These are phyloP conservation scores for Ceratobasidium theobromae DNA, from an alignment of 1,284 basidiomycete genomes.

Conservation along the genomic window DNA sequence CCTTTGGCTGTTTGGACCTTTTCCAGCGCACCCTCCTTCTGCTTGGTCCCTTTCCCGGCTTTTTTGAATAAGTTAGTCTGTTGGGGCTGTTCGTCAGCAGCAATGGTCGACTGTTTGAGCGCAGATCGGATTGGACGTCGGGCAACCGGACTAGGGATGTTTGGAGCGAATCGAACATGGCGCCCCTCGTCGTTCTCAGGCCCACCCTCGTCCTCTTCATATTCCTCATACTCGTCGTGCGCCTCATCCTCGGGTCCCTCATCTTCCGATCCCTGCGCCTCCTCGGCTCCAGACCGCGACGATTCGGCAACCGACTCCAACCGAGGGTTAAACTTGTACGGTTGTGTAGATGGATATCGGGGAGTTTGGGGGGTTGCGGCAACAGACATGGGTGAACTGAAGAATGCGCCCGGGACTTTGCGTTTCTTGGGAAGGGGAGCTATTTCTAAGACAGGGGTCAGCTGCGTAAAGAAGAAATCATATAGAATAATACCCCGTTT, in stretches of 20 bases:
- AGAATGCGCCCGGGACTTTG: slow-evolving; percentile 26
- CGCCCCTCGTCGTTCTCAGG: slow-evolving; percentile 39
- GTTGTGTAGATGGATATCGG: slow-evolving; percentile 3
- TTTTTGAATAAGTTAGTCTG: background rate
- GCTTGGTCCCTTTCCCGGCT: slow-evolving; percentile 38
- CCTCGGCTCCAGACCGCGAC: background rate
- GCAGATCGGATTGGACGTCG: slow-evolving; percentile 15
- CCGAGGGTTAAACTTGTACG: background rate
- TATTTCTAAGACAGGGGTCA: background rate
- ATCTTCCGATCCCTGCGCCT: background rate
- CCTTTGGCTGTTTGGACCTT: background rate
- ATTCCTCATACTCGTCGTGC: background rate
- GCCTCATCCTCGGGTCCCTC: background rate
- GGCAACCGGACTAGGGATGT: slow-evolving; percentile 35
- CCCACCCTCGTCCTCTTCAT: slow-evolving; percentile 35
- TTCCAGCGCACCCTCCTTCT: background rate
- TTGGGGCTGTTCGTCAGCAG: background rate
- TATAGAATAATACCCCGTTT: background rate
- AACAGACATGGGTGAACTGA: slow-evolving; percentile 13
- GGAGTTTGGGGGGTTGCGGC: slow-evolving; percentile 1
- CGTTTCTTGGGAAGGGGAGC: slow-evolving; percentile 17
- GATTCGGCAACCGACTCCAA: slow-evolving; percentile 20
- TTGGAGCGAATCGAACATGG: slow-evolving; percentile 48
- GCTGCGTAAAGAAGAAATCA: background rate
- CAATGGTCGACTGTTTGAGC: background rate